Base-by-base conservation (phyloP, 2,329 filamentous ascomycete genomes). In the Coniella lustricola region DNA sequence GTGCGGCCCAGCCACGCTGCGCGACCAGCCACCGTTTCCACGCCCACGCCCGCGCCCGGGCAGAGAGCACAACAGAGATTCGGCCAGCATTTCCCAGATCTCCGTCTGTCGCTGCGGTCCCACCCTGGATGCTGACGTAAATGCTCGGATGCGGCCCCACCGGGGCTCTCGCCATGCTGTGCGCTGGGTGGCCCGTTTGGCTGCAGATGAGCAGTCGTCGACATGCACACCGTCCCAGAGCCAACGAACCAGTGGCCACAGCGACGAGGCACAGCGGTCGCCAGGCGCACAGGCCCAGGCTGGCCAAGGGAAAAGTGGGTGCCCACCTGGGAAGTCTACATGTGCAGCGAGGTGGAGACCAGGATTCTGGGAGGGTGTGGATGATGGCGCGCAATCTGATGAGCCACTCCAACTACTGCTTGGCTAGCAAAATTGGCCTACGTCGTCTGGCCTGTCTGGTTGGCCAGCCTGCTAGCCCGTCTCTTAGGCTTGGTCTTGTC, bases 91-190 rank as follows among this genome's bases (percentile, higher is more conserved):
- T 37, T 34, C 43, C n/a, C 33, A 38, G 44, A 39, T 39, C 34
- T 46, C 16, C 7, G 17, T 5, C 44, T 35, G 5, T 29, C 25
- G 10, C 10, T 29, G 25, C 21, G 18, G 34, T 22, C 33, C 43
- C 33, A 37, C 43, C 12, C 34, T 9, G 16, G 35, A 22, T 39
- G 45, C 42, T 48, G 45, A 35, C 49, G 37, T 37, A 43, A 43
- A 42, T 22, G 34, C 29, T 16, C 34, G 34, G 44, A 35, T 21
- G 21, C 16, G 25, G 45, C 43, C 36, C 46, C 38, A 52, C 46
- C 41, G 35, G 46, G n/a, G 44, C 47, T 34, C 48, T 41, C 38
- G 10, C 44, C 34, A 14, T 22, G 22, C 47, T 29, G 31, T 17
- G 7, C 7, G 29, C 18, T 45, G 42, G 16, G 45, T 43, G 20